phyloP scores from a whole-genome alignment of 2,329 filamentous ascomycete species.

The Achaetomium macrosporum region DNA sequence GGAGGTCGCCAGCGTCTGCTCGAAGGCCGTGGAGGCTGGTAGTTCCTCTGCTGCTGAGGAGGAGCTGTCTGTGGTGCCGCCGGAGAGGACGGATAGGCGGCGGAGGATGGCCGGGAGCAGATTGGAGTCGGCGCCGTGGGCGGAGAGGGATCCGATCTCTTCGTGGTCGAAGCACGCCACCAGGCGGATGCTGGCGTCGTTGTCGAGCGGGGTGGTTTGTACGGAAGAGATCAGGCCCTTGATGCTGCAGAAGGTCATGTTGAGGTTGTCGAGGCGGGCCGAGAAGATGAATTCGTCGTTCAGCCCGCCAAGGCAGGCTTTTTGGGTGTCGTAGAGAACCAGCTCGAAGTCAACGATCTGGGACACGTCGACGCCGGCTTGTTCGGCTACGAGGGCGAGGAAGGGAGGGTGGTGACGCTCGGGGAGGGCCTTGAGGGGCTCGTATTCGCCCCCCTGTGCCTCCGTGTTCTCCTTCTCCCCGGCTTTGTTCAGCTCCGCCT shows the following conservation, averaged over 20 bases:
- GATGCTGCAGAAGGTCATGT: conserved; percentile 92
- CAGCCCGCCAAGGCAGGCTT: conserved; percentile 80
- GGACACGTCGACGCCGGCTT: conserved; percentile 63
- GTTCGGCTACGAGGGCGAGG: conserved; percentile 74
- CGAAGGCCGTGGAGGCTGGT: conserved; percentile 67
- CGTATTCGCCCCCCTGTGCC: conserved; percentile 50
- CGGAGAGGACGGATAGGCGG: conserved; percentile 74
- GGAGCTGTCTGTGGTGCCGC: conserved; percentile 39
- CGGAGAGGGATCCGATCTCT: conserved; percentile 88
- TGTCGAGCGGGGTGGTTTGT: conserved; percentile 56
- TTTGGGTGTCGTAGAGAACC: conserved; percentile 94
- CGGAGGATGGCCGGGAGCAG: conserved; percentile 81
- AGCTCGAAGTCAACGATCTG: conserved; percentile 91
- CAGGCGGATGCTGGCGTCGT: conserved; percentile 79
- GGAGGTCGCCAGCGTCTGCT: conserved; percentile 84
- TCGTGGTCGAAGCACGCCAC: conserved; percentile 96
- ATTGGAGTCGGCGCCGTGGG: conserved; percentile 91
- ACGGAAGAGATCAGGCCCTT: conserved; percentile 80
- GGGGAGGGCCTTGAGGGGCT: conserved; percentile 68
- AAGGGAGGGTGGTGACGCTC: conserved; percentile 87
- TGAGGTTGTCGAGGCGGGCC: conserved; percentile 88
- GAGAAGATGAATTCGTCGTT: conserved; percentile 95
- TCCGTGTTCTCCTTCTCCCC: conserved; percentile 39
- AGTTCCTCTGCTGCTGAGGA: conserved; percentile 35
- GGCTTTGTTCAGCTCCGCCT: conserved; percentile 79